Base-by-base conservation (phyloP, 2,329 filamentous ascomycete genomes). In the Thelonectria blattea region DNA sequence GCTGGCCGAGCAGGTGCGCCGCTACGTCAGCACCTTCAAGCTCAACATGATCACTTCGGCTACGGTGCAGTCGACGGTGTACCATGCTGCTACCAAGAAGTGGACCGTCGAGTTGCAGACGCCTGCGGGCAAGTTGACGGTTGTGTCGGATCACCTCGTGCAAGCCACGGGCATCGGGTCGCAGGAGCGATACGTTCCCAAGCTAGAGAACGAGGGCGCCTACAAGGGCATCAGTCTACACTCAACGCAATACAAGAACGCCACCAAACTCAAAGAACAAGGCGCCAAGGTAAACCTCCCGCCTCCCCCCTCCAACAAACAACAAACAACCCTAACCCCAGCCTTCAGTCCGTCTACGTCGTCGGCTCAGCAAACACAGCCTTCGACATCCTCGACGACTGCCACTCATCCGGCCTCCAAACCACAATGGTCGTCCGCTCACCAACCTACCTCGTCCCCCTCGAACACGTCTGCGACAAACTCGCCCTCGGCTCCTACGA, bases 311-410 rank as follows among this genome's bases (percentile, higher is more conserved):
- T 10, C 8, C 18, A 10, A 5, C 12, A 30, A 6, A 37, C 34
- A 18, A 32, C 51, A 67, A 43, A 67, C 7, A 3, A 0, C 2
- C 2, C n/a, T n/a, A n/a, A n/a, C n/a, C n/a, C n/a, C n/a, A n/a
- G n/a, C n/a, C n/a, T n/a, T n/a, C 2, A 67, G 65, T 67, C 65
- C 0, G 58, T 64, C 2, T 42, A 64, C 8, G 12, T 67, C 0
- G 27, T 65, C 12, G 65, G 62, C 3, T 67, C 65, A 2, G 63
- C 65, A 14, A 67, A 59, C 12, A 65, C 65, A 0, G 65, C 52
- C 1, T 67, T 67, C 7, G 63, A 67, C 5, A 27, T 67, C 2
- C n/a, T 67, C 2, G 51, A 41, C 2, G 63, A 67, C 10, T 67
- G 60, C 10, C 11, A 67, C 1, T 4, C 14, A 1, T 60, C 58